Conservation (phyloP, 768 basidiomycete species). For the Imleria badia region DNA sequence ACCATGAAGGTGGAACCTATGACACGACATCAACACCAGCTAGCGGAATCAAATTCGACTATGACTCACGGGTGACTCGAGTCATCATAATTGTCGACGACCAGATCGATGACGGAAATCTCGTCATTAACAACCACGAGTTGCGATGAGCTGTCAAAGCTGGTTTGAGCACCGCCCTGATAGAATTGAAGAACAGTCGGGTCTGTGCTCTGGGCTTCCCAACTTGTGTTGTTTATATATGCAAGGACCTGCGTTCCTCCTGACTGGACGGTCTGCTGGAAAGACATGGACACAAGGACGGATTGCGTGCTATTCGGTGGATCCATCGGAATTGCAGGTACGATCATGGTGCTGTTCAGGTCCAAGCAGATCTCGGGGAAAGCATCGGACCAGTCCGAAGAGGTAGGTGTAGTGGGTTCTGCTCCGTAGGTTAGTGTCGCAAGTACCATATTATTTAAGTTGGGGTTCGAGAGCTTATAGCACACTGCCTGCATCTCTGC, state of each 20-base stretch:
- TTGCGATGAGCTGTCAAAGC: conserved; percentile 24
- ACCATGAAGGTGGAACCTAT: conserved; percentile 40
- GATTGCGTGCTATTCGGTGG: conserved; percentile 29
- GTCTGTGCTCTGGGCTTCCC: conserved; percentile 24
- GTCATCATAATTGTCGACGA: conserved; percentile 27
- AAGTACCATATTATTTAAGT: conserved; percentile 30
- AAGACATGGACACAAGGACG: conserved; percentile 22
- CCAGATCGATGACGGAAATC: conserved; percentile 27
- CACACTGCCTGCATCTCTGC: conserved; percentile 35
- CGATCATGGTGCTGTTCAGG: conserved; percentile 30
- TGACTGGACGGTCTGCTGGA: conserved; percentile 26
- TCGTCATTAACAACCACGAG: conserved; percentile 27
- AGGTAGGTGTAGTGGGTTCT: conserved; percentile 20
- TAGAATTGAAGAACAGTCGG: conserved; percentile 31
- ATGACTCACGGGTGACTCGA: conserved; percentile 31
- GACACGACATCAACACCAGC: not conserved
- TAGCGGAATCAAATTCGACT: not conserved
- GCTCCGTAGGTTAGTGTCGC: conserved; percentile 30
- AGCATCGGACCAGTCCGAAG: conserved; percentile 29
- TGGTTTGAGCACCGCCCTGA: conserved; percentile 24
- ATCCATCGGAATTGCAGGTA: conserved; percentile 24
- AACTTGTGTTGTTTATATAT: conserved; percentile 30
- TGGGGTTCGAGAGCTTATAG: conserved; percentile 32
- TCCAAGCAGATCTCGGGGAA: conserved; percentile 25
- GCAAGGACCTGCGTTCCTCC: conserved; percentile 26